Conservation (phyloP, 306 rosid species). For the Calophaca sinica region DNA sequence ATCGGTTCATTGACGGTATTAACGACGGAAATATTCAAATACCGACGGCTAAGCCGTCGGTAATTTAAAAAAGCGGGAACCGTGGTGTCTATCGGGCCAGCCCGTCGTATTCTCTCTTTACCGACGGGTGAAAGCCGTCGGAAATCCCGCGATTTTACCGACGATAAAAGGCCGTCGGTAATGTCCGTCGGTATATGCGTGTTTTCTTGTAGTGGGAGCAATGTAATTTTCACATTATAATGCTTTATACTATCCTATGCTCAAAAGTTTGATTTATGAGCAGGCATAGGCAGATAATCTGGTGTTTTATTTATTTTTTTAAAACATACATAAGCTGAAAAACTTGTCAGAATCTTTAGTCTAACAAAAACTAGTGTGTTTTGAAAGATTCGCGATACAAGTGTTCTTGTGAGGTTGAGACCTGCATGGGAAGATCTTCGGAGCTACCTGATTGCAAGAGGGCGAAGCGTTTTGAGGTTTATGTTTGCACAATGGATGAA, state of each 20-base stretch:
- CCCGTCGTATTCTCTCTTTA: no score
- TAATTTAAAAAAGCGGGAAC: no score
- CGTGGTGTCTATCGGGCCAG: no score
- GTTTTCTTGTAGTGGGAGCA: no score
- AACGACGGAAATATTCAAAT: no score
- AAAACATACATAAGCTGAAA: constrained; percentile 6
- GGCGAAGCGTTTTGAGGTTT: constrained; percentile 99
- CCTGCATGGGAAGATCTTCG: constrained; percentile 99
- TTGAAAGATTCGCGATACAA: constrained; percentile 93
- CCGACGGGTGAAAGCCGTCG: no score
- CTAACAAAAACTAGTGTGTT: constrained; percentile 43
- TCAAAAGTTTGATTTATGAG: constrained; percentile 32
- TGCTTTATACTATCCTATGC: not conserved
- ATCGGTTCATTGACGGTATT: no score
- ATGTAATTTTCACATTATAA: constrained; percentile 13
- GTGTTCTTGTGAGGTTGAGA: constrained; percentile 98
- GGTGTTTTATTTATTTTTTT: constrained; percentile 16
- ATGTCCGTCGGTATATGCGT: no score
- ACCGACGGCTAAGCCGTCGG: no score
- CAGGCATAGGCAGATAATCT: not conserved
- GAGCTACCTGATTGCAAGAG: constrained; percentile 94
- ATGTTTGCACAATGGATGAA: constrained; percentile 99
- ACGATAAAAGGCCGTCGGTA: no score
- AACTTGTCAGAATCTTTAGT: constrained; percentile 24
- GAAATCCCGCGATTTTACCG: no score